Base-by-base conservation (phyloP, 441 rosid genomes). In the Gossypium trilobum region DNA sequence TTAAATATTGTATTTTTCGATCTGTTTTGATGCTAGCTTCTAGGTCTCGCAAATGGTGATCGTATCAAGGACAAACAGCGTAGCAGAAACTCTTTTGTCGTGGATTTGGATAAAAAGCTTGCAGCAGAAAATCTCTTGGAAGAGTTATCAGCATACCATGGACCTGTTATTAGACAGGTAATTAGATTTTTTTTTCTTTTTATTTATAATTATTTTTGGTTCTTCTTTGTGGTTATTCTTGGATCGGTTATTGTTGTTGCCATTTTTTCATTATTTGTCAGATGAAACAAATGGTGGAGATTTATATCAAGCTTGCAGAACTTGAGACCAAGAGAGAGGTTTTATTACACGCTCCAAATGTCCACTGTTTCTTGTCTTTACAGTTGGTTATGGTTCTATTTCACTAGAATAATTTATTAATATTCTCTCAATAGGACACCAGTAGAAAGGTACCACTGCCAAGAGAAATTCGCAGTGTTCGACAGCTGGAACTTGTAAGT, bases 291-390 rank as follows among this genome's bases (percentile, higher is more conserved):
- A 87, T 95, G 92, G 99, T 92, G 76, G 99, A 95, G 75, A 83
- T 92, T 73, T 95, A 95, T 76, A 92, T 95, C 81, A 95, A 88
- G 83, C 95, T 95, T 78, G 99, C 99, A 48, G 98, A 95, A 78
- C 90, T 92, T 73, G 99, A 95, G 82, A 92, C 96, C 70, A 88
- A 87, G 81, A 95, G 92, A 88, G 98, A 95, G 99, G 99, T 95
- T 95, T 73, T 36, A 86, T 75, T 59, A 27, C 66, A 36, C 75
- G 44, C 44, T 78, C 22, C 2, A 60, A 72, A 59, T 48, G 54
- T 77, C 78, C 66, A 46, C 27, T 64, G 36, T 68, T 36, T 58
- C n/a, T 73, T 31, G 62, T 52, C 44, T 68, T 71, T 72, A 72
- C 69, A 74, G 69, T 71, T 71, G 62, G 68, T 29, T 25, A 36